Percentiles rank a stretch among this genome's conserved stretches.
Conservation (phyloP, 2,329 filamentous ascomycete genomes). For the Cladosporium sp. region DNA sequence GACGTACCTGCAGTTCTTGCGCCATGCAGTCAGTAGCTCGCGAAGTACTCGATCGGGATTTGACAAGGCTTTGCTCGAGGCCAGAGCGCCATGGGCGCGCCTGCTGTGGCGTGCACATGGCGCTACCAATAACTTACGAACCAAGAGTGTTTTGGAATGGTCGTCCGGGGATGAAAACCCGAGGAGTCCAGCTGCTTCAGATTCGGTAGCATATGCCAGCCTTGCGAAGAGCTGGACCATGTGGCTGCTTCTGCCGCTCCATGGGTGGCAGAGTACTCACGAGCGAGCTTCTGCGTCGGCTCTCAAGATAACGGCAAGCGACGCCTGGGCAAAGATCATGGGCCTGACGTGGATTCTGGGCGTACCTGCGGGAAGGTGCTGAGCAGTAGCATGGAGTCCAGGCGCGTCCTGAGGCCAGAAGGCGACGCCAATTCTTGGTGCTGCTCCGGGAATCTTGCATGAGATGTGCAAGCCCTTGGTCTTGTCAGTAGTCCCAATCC, state of each 20-base stretch:
- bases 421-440: too few species aligned
- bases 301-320: slow-evolving; percentile 9
- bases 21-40: background rate
- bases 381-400: background rate
- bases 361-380: slow-evolving; percentile 7
- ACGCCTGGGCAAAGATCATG: background rate
- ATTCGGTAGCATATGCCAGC: too few species aligned
- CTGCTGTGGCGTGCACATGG: background rate
- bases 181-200: too few species aligned
- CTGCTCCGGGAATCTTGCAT: too few species aligned
- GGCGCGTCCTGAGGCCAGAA: background rate
- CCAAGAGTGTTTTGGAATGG: background rate
- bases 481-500: too few species aligned
- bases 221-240: too few species aligned
- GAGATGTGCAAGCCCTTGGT: background rate
- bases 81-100: background rate
- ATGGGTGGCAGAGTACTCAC: background rate
- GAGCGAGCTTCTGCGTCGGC: background rate
- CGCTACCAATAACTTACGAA: background rate
- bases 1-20: slow-evolving; percentile 15
- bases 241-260: background rate
- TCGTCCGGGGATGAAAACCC: background rate
- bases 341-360: slow-evolving; percentile 9
- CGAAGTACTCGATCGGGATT: background rate
- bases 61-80: background rate